Base-by-base conservation (phyloP, 441 rosid species). In the Bocquillonia castaneifolia region DNA sequence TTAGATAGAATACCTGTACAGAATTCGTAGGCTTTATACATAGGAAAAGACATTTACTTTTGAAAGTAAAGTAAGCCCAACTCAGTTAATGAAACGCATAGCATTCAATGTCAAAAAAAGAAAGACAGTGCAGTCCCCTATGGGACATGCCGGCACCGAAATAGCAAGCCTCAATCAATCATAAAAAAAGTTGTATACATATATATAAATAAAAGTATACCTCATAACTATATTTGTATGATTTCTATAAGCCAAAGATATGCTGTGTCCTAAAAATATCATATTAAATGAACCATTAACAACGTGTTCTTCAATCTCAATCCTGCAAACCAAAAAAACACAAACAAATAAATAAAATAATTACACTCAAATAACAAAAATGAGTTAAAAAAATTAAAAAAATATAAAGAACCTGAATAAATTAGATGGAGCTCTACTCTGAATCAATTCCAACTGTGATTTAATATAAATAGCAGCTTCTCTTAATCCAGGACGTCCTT, bases 201-300 rank as follows among this genome's bases (percentile, higher is more conserved):
- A 69, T 36, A 3, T 36, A 36, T 4, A 36, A 36, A 36, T 36
- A 10, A 4, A 3, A 3, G 34, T 44, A 32, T 83, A 95, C 98
- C 98, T 92, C 90, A 88, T 83, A 53, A 89, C 69, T 39, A 95
- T 78, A 82, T 95, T 95, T 8, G 91, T 85, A 68, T 92, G 97
- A 79, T 95, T 90, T 81, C 98, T 88, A 81, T 95, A 95, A 14
- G 86, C 93, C 28, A 92, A 73, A 9, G 97, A 89, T 69, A 95
- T 90, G 68, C 89, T 88, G 72, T 85, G 83, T 69, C 97, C 91
- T 67, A 95, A 76, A 80, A 95, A 92, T 72, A 88, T 64, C 99
- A 92, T 95, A 82, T 80, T 92, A 83, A 95, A 95, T 31, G 97
- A 85, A 59, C 99, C 99, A 71, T 79, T 83, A 77, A 92, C 89